Conservation (phyloP, 2,329 filamentous ascomycete genomes). For the Cyphellophora europaea region DNA sequence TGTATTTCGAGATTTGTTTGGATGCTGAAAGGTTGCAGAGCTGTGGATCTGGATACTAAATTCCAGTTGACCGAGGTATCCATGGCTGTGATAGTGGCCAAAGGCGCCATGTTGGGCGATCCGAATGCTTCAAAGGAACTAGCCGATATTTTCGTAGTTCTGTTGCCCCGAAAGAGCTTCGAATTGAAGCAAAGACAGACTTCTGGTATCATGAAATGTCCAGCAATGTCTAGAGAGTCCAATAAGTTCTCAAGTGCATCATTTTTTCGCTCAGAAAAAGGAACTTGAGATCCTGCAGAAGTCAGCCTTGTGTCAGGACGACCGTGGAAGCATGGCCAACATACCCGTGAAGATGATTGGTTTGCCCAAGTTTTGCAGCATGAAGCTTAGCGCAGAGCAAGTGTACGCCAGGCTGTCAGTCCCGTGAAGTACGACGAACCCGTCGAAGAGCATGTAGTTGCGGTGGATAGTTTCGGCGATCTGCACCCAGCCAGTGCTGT, state of each 20-base stretch:
- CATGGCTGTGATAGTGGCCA: slow-evolving; percentile 72
- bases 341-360: slow-evolving; percentile 69
- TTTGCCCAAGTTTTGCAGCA: slow-evolving; percentile 84
- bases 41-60: slow-evolving; percentile 63
- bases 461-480: slow-evolving; percentile 70
- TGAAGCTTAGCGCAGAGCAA: slow-evolving; percentile 82
- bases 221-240: slow-evolving; percentile 74
- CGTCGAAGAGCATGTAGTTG: slow-evolving; percentile 84
- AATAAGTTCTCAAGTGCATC: slow-evolving; percentile 88
- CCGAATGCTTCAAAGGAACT: slow-evolving; percentile 81
- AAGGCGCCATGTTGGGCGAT: slow-evolving; percentile 73
- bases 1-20: slow-evolving; percentile 70
- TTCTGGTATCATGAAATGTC: slow-evolving; percentile 86
- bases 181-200: slow-evolving; percentile 93
- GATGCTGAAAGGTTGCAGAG: slow-evolving; percentile 64
- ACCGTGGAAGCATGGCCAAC: slow-evolving; percentile 1
- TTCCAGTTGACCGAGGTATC: slow-evolving; percentile 76
- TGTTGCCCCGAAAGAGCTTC: slow-evolving; percentile 78
- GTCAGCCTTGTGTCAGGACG: slow-evolving; percentile 1
- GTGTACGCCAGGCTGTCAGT: slow-evolving; percentile 87
- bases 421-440: slow-evolving; percentile 83
- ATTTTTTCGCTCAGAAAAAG: slow-evolving; percentile 82
- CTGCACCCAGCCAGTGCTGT: slow-evolving; percentile 74
- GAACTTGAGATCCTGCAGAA: slow-evolving; percentile 57
- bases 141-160: slow-evolving; percentile 79